Conservation (phyloP, 1,284 basidiomycete genomes). For the Moesziomyces sp. region DNA sequence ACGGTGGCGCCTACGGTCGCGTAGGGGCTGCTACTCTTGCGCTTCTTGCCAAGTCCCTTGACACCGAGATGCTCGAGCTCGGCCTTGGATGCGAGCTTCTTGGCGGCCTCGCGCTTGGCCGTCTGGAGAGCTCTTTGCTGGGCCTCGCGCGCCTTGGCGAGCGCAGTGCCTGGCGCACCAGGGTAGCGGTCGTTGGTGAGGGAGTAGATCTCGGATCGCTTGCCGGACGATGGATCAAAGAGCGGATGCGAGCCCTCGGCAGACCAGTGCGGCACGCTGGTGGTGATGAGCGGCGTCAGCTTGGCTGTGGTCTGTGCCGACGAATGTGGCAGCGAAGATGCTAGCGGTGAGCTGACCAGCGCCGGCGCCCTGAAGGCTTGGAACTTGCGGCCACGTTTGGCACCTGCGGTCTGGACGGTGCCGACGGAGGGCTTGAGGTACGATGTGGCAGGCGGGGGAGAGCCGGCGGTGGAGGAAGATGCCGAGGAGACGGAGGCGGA, state of each 20-base stretch:
- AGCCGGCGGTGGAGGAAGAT: slow-evolving; percentile 33
- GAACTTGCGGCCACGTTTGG: slow-evolving; percentile 45
- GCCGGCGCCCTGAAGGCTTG: slow-evolving; percentile 39
- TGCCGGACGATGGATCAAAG: slow-evolving; percentile 43
- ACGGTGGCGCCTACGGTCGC: slow-evolving; percentile 25
- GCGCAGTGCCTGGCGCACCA: slow-evolving; percentile 59
- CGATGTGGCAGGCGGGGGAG: slow-evolving; percentile 33
- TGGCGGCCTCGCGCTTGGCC: slow-evolving; percentile 50
- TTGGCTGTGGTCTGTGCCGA: slow-evolving; percentile 2
- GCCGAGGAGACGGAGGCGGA: slow-evolving; percentile 31
- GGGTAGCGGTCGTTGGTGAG: slow-evolving; percentile 63
- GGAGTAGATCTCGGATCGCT: slow-evolving; percentile 51
- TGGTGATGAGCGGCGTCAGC: slow-evolving; percentile 37
- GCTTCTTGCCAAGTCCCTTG: slow-evolving; percentile 58
- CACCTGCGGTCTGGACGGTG: slow-evolving; percentile 8
- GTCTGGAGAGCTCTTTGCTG: slow-evolving; percentile 38
- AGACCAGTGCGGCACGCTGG: slow-evolving; percentile 45
- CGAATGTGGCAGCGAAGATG: neutral
- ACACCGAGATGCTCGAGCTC: slow-evolving; percentile 62
- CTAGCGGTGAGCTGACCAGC: slow-evolving; percentile 8
- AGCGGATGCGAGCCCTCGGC: slow-evolving; percentile 45
- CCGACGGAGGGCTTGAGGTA: slow-evolving; percentile 14
- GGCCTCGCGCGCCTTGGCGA: slow-evolving; percentile 56
- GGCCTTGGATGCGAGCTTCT: slow-evolving; percentile 51
- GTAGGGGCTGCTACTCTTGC: slow-evolving; percentile 61